Evolutionary conservation across 192 early-diverging fungal genomes (phyloP).

Genomic region (Entomortierella beljakovae): DNA sequence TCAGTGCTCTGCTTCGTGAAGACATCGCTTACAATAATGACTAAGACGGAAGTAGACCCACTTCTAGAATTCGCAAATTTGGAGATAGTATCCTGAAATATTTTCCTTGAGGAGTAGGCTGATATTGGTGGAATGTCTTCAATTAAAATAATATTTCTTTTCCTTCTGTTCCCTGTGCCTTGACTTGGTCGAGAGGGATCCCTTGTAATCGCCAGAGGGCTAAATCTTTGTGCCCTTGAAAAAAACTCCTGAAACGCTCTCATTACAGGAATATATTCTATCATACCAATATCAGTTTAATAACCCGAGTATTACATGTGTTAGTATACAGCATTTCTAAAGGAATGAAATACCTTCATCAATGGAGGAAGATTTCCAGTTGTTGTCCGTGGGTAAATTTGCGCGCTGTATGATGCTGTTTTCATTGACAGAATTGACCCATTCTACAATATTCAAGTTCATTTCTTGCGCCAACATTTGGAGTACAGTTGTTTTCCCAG

Average conservation of each 20-base stretch:
- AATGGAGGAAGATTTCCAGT: slow-evolving; percentile 17
- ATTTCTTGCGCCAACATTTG: slow-evolving; percentile 66
- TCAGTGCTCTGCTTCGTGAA: slow-evolving; percentile 53
- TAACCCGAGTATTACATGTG: too few relatives aligned
- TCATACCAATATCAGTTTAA: neutral
- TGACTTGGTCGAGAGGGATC: neutral
- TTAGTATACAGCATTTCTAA: neutral
- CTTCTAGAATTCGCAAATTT: slow-evolving; percentile 53
- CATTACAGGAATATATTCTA: slow-evolving; percentile 56
- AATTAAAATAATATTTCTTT: slow-evolving; percentile 62
- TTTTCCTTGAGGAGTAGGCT: slow-evolving; percentile 58
- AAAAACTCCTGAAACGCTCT: slow-evolving; percentile 66
- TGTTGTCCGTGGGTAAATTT: slow-evolving; percentile 14
- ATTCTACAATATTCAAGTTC: slow-evolving; percentile 66
- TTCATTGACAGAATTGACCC: slow-evolving; percentile 67
- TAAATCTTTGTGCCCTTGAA: slow-evolving; percentile 62
- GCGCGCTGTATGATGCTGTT: slow-evolving; percentile 40
- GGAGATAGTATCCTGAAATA: slow-evolving; percentile 61
- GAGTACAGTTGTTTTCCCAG: slow-evolving; percentile 72
- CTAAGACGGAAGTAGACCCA: slow-evolving; percentile 21
- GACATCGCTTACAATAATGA: slow-evolving; percentile 51
- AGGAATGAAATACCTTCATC: slow-evolving; percentile 27
- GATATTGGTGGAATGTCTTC: slow-evolving; percentile 71
- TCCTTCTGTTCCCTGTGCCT: neutral
- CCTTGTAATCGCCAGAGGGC: slow-evolving; percentile 28